phyloP scores from a whole-genome alignment of 169 alveolate genomes.

The Plasmodium yoelii region DNA sequence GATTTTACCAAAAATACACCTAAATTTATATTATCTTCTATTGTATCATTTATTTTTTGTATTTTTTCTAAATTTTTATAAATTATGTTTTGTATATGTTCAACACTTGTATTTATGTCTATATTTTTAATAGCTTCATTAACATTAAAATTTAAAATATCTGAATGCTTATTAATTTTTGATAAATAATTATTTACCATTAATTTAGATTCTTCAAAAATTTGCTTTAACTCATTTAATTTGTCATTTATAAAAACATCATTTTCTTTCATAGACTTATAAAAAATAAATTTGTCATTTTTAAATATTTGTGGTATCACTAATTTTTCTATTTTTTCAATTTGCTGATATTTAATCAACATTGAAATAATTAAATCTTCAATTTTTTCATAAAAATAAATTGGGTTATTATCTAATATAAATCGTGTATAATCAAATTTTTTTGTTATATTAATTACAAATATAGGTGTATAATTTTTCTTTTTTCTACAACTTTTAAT shows the following conservation, averaged over 20 bases:
- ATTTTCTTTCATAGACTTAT: conserved; percentile 70
- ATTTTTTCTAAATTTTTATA: conserved; percentile 60
- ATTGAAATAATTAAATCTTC: conserved; percentile 52
- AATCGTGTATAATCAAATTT: conserved; percentile 64
- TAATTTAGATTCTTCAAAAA: conserved; percentile 63
- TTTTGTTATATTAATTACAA: conserved; percentile 67
- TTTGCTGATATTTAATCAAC: conserved; percentile 70
- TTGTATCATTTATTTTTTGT: conserved; percentile 68
- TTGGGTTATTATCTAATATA: conserved; percentile 59
- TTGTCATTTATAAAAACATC: conserved; percentile 59
- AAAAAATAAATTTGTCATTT: conserved; percentile 71
- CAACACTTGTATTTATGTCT: conserved; percentile 72
- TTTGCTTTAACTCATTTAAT: conserved; percentile 29
- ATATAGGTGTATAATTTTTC: conserved; percentile 48
- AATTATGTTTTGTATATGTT: conserved; percentile 70
- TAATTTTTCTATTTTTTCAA: conserved; percentile 75
- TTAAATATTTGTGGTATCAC: conserved; percentile 73
- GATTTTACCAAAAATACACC: conserved; percentile 59
- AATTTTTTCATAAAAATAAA: conserved; percentile 57
- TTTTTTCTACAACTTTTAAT: conserved; percentile 44
- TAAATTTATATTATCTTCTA: conserved; percentile 62
- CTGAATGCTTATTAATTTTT: conserved; percentile 66
- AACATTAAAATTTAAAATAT: conserved; percentile 58
- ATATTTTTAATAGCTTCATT: conserved; percentile 73
- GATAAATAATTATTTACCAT: conserved; percentile 49